phyloP scores from a whole-genome alignment of 2,329 filamentous ascomycete genomes.

The Talaromyces sp. region DNA sequence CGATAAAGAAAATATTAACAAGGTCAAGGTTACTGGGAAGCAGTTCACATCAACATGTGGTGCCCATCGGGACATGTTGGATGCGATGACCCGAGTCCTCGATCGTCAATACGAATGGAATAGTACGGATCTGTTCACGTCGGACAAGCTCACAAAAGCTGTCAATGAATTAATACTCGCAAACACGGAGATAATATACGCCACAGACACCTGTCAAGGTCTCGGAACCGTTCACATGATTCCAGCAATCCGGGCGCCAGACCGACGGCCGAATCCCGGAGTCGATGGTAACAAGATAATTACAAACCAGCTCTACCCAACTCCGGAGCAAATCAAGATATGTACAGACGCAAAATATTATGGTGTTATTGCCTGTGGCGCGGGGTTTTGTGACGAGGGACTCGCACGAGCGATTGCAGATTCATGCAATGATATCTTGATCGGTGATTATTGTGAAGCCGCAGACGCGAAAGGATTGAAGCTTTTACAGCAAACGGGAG shows the following conservation, averaged over 20 bases:
- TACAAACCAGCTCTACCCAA: constrained; percentile 20
- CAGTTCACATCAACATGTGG: not conserved
- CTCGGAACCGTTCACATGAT: not conserved
- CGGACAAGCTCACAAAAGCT: constrained; percentile 10
- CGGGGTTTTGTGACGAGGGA: constrained; percentile 15
- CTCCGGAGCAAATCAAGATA: constrained; percentile 23
- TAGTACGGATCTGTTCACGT: constrained; percentile 16
- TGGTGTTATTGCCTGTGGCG: constrained; percentile 68
- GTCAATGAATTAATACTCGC: constrained; percentile 15
- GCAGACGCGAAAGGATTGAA: constrained; percentile 14
- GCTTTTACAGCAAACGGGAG: constrained; percentile 21
- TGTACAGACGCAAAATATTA: constrained; percentile 58
- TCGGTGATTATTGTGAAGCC: constrained; percentile 27
- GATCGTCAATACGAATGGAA: constrained; percentile 16
- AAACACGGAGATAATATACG: constrained; percentile 10
- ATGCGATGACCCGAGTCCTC: constrained; percentile 7
- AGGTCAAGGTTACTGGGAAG: too few species aligned
- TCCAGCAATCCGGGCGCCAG: constrained; percentile 17
- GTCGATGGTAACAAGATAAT: constrained; percentile 11
- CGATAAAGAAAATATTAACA: too few species aligned
- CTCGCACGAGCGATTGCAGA: constrained; percentile 22
- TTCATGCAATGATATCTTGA: constrained; percentile 27
- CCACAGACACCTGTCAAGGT: constrained; percentile 8
- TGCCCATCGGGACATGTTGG: constrained; percentile 4
- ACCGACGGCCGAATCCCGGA: constrained; percentile 18